phyloP scores from a whole-genome alignment of 768 basidiomycete species.

The Aureoboletus auriporus region DNA sequence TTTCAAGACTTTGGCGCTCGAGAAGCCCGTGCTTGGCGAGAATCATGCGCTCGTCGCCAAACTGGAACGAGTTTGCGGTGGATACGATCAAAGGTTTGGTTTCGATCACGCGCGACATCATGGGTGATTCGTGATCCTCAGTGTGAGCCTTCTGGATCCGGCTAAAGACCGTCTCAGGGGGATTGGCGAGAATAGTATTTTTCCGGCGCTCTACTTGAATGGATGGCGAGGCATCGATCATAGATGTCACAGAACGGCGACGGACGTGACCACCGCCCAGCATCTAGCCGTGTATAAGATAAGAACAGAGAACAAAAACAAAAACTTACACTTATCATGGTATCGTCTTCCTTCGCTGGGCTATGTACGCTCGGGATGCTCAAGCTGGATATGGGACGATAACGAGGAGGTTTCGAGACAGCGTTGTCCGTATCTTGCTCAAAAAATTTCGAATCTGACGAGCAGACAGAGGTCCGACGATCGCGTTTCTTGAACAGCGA shows the following conservation, averaged over 20 bases:
- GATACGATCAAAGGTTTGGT: slow-evolving; percentile 62
- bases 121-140: slow-evolving; percentile 31
- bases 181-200: slow-evolving; percentile 29
- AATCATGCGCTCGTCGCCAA: slow-evolving; percentile 69
- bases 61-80: slow-evolving; percentile 50
- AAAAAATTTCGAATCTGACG: slow-evolving; percentile 59
- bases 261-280: slow-evolving; percentile 74
- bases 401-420: slow-evolving; percentile 44
- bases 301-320: not conserved
- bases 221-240: slow-evolving; percentile 69
- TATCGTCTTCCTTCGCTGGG: slow-evolving; percentile 66
- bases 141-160: slow-evolving; percentile 26
- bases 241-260: slow-evolving; percentile 60
- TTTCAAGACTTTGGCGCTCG: slow-evolving; percentile 64
- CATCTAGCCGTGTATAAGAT: slow-evolving; percentile 47
- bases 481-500: slow-evolving; percentile 65
- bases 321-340: slow-evolving; percentile 71
- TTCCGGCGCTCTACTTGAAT: slow-evolving; percentile 62
- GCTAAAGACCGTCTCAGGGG: slow-evolving; percentile 32
- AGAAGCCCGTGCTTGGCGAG: slow-evolving; percentile 57
- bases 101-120: slow-evolving; percentile 48
- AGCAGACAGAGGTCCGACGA: slow-evolving; percentile 41
- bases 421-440: slow-evolving; percentile 37
- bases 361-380: slow-evolving; percentile 49
- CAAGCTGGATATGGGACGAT: slow-evolving; percentile 61